A percentile compares a stretch with the other conserved stretches of the same genome.
Conservation (phyloP, 2,329 filamentous ascomycete genomes). For the Neofusicoccum kwambonambiense region DNA sequence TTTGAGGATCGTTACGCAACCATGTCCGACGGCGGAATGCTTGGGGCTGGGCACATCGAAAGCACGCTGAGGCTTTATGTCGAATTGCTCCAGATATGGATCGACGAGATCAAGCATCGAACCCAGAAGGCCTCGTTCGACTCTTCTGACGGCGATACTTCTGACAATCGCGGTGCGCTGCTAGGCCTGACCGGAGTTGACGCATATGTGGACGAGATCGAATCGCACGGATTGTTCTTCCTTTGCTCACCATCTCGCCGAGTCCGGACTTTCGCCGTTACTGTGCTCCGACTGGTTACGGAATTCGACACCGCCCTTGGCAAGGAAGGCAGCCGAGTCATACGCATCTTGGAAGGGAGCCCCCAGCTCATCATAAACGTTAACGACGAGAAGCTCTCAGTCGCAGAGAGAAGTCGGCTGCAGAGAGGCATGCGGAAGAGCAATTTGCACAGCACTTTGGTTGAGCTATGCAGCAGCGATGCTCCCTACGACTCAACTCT, state of each 20-base stretch:
- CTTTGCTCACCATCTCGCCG: constrained; percentile 91
- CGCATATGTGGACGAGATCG: constrained; percentile 93
- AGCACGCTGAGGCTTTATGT: constrained; percentile 90
- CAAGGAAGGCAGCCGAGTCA: constrained; percentile 77
- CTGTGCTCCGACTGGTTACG: constrained; percentile 83
- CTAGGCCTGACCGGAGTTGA: constrained; percentile 85
- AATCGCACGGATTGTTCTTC: constrained; percentile 96
- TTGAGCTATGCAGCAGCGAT: constrained; percentile 94
- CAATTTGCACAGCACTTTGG: constrained; percentile 78
- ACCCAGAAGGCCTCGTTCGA: constrained; percentile 70
- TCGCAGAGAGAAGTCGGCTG: constrained; percentile 87
- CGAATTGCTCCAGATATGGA: constrained; percentile 93
- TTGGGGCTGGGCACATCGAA: constrained; percentile 91
- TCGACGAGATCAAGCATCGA: constrained; percentile 90
- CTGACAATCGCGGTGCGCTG: constrained; percentile 71
- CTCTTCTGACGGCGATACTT: constrained; percentile 57
- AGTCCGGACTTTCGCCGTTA: constrained; percentile 87
- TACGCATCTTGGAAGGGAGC: constrained; percentile 88
- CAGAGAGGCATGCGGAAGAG: constrained; percentile 86
- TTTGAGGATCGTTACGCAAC: constrained; percentile 97
- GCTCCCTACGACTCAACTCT: constrained; percentile 90
- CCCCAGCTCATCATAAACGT: constrained; percentile 86
- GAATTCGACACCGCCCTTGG: constrained; percentile 90
- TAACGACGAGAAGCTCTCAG: constrained; percentile 85
- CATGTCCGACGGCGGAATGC: constrained; percentile 96